Conservation (phyloP, 345 rosid genomes). For the Syzygium oleosum region DNA sequence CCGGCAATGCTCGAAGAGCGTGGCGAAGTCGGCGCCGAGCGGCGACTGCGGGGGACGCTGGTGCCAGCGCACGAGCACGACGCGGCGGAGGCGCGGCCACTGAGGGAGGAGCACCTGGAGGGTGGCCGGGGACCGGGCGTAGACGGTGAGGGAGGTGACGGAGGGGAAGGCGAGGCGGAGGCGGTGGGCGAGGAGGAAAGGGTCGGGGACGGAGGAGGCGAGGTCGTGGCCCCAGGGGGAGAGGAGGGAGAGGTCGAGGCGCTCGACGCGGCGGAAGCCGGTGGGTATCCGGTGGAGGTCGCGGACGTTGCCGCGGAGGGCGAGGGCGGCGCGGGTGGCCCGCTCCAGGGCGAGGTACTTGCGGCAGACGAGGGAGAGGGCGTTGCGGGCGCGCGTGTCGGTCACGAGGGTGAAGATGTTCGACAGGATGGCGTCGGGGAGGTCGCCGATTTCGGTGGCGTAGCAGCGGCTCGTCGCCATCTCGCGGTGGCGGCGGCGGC, state of each 20-base stretch:
- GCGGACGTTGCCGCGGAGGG: constrained; percentile 87
- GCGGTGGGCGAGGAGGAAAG: constrained; percentile 38
- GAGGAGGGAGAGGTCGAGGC: constrained; percentile 72
- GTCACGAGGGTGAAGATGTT: constrained; percentile 37
- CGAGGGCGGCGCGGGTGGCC: constrained; percentile 60
- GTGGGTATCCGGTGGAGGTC: constrained; percentile 48
- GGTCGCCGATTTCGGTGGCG: constrained; percentile 35
- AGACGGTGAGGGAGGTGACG: constrained; percentile 36
- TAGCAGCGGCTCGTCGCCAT: neutral
- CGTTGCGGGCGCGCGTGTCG: constrained; percentile 65
- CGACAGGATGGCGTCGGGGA: constrained; percentile 64
- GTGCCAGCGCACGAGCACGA: constrained; percentile 88
- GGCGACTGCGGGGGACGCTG: constrained; percentile 37
- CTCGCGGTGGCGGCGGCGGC: neutral
- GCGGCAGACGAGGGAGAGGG: constrained; percentile 57
- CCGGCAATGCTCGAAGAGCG: constrained; percentile 43
- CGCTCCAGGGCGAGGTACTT: constrained; percentile 63
- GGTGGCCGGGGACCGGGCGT: constrained; percentile 46
- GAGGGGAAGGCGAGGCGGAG: constrained; percentile 50
- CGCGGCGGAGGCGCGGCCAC: constrained; percentile 50
- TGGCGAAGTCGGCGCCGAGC: constrained; percentile 46
- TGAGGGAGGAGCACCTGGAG: constrained; percentile 47
- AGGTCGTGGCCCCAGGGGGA: constrained; percentile 83
- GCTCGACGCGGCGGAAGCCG: constrained; percentile 56
- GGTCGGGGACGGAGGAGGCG: constrained; percentile 28